Conservation (phyloP, 768 basidiomycete genomes). For the Lepiota brunneoincarnata region DNA sequence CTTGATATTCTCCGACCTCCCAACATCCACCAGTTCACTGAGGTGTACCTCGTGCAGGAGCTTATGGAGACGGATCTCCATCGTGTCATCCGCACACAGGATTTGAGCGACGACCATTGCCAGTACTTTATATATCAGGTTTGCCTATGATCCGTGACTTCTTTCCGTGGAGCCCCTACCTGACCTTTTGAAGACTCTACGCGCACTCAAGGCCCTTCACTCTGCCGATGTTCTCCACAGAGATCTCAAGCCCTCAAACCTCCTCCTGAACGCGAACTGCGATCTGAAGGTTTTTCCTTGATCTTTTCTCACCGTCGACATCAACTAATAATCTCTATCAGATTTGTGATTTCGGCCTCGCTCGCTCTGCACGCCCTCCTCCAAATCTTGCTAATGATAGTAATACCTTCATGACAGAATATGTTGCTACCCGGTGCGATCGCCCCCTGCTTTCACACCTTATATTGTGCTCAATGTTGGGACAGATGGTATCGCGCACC, state of each 20-base stretch:
- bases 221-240: constrained; percentile 96
- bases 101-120: constrained; percentile 92
- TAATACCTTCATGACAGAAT: constrained; percentile 88
- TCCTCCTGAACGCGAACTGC: constrained; percentile 96
- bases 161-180: background rate
- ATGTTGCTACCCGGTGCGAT: constrained; percentile 84
- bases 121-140: constrained; percentile 89
- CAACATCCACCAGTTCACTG: constrained; percentile 72
- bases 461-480: background rate
- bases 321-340: constrained; percentile 24
- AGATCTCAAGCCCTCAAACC: constrained; percentile 95
- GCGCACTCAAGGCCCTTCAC: constrained; percentile 94
- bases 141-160: background rate
- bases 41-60: constrained; percentile 83
- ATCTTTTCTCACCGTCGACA: background rate
- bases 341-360: constrained; percentile 88
- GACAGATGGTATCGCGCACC: constrained; percentile 94
- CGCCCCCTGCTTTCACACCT: background rate
- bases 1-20: constrained; percentile 87
- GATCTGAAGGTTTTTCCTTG: constrained; percentile 81
- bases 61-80: constrained; percentile 97
- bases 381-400: constrained; percentile 69
- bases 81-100: constrained; percentile 92
- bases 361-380: constrained; percentile 72
- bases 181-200: constrained; percentile 50